Evolutionary conservation across 345 rosid species (phyloP).

Genomic region (Citrus trifoliata): DNA sequence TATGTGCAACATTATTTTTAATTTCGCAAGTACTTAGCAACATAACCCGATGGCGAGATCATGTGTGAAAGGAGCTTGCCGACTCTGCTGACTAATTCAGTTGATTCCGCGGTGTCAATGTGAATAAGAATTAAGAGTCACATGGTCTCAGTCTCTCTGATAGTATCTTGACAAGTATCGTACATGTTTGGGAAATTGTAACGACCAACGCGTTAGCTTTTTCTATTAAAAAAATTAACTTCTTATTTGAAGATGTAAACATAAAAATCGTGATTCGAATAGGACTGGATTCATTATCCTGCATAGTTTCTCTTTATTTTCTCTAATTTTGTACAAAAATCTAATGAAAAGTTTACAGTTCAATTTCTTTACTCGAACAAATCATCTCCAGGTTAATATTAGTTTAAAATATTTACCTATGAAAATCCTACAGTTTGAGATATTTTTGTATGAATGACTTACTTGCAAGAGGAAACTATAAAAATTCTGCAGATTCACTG

Average conservation of each 20-base stretch:
- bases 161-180: neutral
- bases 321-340: neutral
- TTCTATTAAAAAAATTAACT: neutral
- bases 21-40: neutral
- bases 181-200: neutral
- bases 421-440: too few species aligned
- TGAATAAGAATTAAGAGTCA: neutral
- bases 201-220: too few species aligned
- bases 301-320: neutral
- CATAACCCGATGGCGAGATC: neutral
- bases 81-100: neutral
- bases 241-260: neutral
- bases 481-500: too few species aligned
- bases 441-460: too few species aligned
- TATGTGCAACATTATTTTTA: neutral
- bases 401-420: neutral
- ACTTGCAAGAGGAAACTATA: too few species aligned
- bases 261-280: neutral
- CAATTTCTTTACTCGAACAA: neutral
- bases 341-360: neutral
- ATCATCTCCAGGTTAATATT: neutral
- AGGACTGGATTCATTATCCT: neutral
- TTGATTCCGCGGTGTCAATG: neutral
- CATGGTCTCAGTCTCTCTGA: neutral
- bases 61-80: slow-evolving; percentile 18